Percentiles rank a stretch among this genome's conserved stretches.
Conservation (phyloP, 225 moss, liverwort and hornwort species). For the Neckera pumila region DNA sequence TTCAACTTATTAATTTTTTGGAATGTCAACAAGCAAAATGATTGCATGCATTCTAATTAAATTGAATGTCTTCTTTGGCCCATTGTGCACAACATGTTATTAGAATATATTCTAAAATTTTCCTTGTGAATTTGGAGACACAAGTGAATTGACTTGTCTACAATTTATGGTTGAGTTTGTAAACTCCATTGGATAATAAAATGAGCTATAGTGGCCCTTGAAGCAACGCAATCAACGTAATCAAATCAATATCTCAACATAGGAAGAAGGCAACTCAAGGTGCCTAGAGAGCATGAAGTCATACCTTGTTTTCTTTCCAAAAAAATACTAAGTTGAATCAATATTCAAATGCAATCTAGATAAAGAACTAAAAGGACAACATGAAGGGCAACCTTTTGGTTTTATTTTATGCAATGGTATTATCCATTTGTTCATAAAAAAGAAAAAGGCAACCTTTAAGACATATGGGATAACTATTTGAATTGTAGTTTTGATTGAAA, state of each 20-base stretch:
- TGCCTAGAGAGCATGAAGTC: neutral
- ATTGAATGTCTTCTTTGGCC: neutral
- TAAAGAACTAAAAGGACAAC: no score
- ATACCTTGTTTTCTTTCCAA: neutral
- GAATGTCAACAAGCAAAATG: neutral
- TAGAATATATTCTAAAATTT: neutral
- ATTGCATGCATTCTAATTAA: neutral
- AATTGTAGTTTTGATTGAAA: no score
- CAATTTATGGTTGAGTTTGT: neutral
- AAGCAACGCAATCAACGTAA: no score
- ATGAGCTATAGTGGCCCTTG: accelerated
- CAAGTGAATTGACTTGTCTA: neutral
- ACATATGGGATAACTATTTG: no score
- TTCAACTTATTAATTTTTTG: neutral
- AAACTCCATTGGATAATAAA: neutral
- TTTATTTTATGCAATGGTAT: no score
- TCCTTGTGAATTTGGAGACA: neutral
- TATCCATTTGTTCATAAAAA: no score
- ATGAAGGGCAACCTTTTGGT: no score
- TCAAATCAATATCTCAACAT: no score
- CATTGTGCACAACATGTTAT: neutral
- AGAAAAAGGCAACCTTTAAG: no score
- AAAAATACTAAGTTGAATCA: neutral
- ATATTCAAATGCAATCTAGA: no score
- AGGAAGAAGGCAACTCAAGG: neutral